These are phyloP conservation scores for Saposhnikovia divaricata DNA, from an alignment of 129 eudicot genomes.

Conservation along the genomic window DNA sequence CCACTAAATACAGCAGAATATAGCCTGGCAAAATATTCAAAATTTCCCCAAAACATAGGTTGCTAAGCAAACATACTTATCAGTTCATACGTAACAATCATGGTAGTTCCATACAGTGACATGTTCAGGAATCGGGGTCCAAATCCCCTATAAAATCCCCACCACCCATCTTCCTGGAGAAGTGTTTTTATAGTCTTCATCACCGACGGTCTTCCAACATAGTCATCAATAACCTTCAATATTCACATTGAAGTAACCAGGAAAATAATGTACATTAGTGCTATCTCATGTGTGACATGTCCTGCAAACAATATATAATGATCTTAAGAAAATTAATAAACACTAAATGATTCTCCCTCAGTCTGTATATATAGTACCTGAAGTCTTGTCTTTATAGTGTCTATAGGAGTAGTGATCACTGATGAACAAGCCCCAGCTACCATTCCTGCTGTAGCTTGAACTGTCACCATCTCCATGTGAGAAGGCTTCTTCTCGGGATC, in stretches of 20 bases:
- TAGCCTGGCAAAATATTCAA: neutral
- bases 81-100: conserved; percentile 67
- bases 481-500: conserved; percentile 40
- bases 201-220: conserved; percentile 52
- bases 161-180: conserved; percentile 60
- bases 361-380: conserved; percentile 28
- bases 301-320: neutral
- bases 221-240: conserved; percentile 54
- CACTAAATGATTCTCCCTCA: neutral
- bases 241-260: neutral
- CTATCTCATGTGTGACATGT: neutral
- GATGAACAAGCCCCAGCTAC: conserved; percentile 68
- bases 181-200: conserved; percentile 45
- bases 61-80: conserved; percentile 34
- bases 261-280: neutral
- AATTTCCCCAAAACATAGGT: neutral
- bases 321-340: neutral
- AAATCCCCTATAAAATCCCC: conserved; percentile 64
- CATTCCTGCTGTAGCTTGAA: conserved; percentile 63
- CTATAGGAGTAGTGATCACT: conserved; percentile 55
- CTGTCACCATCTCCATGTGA: conserved; percentile 43
- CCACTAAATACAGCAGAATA: neutral
- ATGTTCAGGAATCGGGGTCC: conserved; percentile 66
- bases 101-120: conserved; percentile 65
- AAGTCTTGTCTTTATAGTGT: conserved; percentile 58